A percentile compares a stretch with the other conserved stretches of the same genome.
Conservation (phyloP, 225 moss, liverwort and hornwort genomes). For the Lunularia cruciata region DNA sequence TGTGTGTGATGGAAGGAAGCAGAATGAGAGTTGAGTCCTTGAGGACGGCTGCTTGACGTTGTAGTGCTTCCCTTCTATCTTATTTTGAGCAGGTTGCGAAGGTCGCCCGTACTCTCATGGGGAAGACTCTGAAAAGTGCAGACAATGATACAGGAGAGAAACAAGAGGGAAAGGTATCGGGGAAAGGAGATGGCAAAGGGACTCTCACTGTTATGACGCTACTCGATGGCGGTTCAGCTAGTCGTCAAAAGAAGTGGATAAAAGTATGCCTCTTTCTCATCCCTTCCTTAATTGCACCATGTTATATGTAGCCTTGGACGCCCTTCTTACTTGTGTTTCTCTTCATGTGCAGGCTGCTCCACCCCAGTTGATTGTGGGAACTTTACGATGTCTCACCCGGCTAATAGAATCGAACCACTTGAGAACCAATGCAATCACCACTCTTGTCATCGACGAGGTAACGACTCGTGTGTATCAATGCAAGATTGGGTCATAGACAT, state of each 20-base stretch:
- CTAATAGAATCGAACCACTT: slow-evolving; percentile 86
- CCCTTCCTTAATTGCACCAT: background rate
- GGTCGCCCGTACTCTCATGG: slow-evolving; percentile 78
- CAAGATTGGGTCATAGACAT: background rate
- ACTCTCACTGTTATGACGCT: slow-evolving; percentile 86
- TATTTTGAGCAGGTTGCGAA: slow-evolving; percentile 63
- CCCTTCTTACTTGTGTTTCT: background rate
- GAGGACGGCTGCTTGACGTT: too few species aligned
- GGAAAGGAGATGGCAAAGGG: slow-evolving; percentile 39
- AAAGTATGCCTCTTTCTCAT: slow-evolving; percentile 53
- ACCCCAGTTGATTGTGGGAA: slow-evolving; percentile 91
- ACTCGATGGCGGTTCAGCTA: slow-evolving; percentile 86
- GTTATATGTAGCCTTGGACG: too few species aligned
- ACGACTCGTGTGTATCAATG: background rate
- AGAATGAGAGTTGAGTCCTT: too few species aligned
- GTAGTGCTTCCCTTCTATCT: background rate
- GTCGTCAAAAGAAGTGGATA: slow-evolving; percentile 97
- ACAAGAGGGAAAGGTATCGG: background rate
- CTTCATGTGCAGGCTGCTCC: slow-evolving; percentile 67
- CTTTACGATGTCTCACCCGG: slow-evolving; percentile 76
- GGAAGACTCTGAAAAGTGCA: slow-evolving; percentile 48
- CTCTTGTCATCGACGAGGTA: slow-evolving; percentile 94
- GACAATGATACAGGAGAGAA: slow-evolving; percentile 43
- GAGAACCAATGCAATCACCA: slow-evolving; percentile 74
- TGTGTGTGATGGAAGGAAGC: too few species aligned